Percentiles rank a stretch among this genome's conserved stretches.
Evolutionary conservation across 2,329 filamentous ascomycete species (phyloP).

Genomic region (Xylaria sp.): DNA sequence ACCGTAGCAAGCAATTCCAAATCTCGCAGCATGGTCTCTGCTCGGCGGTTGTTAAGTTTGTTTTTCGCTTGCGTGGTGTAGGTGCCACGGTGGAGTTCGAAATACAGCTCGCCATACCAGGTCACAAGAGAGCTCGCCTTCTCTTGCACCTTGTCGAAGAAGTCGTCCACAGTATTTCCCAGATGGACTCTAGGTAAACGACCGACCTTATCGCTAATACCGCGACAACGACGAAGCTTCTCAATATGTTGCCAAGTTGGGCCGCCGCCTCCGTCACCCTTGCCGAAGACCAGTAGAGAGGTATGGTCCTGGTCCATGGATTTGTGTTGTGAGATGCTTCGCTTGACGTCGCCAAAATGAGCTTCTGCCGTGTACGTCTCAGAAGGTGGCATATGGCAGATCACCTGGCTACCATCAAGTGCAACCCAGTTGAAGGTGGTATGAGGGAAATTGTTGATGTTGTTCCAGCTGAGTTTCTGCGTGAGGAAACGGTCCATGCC

Average conservation of each 20-base stretch:
- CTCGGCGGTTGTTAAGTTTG: constrained; percentile 85
- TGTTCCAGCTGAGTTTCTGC: constrained; percentile 99
- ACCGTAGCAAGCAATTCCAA: constrained; percentile 84
- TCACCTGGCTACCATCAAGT: constrained; percentile 89
- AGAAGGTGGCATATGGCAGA: constrained; percentile 94
- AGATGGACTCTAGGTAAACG: constrained; percentile 81
- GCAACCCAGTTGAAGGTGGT: constrained; percentile 99
- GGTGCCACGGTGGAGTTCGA: constrained; percentile 92
- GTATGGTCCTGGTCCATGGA: constrained; percentile 89
- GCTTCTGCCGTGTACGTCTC: constrained; percentile 95
- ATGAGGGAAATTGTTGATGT: constrained; percentile 98
- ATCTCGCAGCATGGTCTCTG: constrained; percentile 79
- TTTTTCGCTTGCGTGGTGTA: constrained; percentile 98
- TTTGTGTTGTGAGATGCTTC: constrained; percentile 89
- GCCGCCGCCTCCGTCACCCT: constrained; percentile 92
- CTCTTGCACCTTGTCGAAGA: constrained; percentile 79
- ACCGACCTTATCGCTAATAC: constrained; percentile 81
- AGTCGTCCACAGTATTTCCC: constrained; percentile 86
- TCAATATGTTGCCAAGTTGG: constrained; percentile 92
- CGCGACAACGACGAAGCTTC: constrained; percentile 87
- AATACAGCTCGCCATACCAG: constrained; percentile 98
- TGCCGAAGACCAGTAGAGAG: constrained; percentile 88
- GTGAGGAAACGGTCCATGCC: constrained; percentile 97
- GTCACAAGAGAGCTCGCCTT: constrained; percentile 78
- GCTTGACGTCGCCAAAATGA: constrained; percentile 87